Evolutionary conservation across 208 protist genomes (phyloP), one percentile per base, ranked within the genome.

Genomic region (Novymonas esmeraldas): DNA sequence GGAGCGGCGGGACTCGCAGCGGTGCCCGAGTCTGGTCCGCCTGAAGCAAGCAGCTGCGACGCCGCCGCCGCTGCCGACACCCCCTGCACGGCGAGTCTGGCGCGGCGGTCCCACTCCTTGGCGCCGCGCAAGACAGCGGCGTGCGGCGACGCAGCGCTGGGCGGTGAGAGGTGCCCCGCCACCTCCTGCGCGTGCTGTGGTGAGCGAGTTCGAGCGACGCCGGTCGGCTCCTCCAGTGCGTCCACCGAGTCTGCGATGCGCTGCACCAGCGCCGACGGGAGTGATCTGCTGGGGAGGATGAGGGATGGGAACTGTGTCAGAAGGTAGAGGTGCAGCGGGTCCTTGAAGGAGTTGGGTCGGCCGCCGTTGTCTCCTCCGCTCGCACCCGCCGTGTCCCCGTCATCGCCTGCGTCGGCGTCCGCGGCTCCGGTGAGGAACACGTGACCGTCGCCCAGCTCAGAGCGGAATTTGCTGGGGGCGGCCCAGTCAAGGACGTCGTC

Each of bases 341-440:
- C 59, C 42, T 10, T n/a, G 54, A 41, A 6, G 20, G 5, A 59
- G 18, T 26, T 6, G 20, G 0, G 3, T 6, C 20, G 31, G 20
- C 20, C 13, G 22, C 33, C 6, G 5, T 9, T 16, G 33, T 49
- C 56, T 24, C 11, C 39, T 46, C 11, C 39, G 13, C 6, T 6
- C n/a, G 5, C 28, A 2, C 1, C 16, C 13, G 18, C 56, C 20
- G 0, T 1, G 6, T 61, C 57, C 0, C 48, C 20, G 36, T 48
- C 44, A 5, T 63, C 70, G 44, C 76, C 73, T 22, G 52, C 71
- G 1, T 77, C 72, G 16, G 51, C 70, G 24, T 39, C 50, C 6
- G 22, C 42, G 6, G 73, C 65, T 0, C 80, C 87, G 0, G 92
- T 96, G 13, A 96, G 74, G 57, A 96, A 96, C 5, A 96, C 61